Evolutionary conservation across 2,329 filamentous ascomycete species (phyloP).

Genomic region (Cladophialophora psammophila): DNA sequence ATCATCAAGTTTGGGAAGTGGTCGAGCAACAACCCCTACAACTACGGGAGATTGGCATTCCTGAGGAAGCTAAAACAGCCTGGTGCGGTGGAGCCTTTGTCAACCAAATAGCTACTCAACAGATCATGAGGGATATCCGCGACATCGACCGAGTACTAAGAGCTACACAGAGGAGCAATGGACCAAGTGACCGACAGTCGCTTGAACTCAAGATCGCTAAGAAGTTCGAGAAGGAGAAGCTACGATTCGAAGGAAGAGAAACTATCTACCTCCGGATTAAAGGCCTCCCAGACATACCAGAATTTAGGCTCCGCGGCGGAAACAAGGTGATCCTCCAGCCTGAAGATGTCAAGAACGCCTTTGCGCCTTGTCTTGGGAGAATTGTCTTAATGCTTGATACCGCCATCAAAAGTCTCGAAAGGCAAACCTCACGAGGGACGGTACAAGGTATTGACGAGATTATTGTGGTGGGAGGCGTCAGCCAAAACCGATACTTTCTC

Average conservation of each 20-base stretch:
- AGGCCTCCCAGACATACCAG: conserved; percentile 6
- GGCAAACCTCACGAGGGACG: neutral
- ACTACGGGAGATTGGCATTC: neutral
- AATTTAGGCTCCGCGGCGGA: neutral
- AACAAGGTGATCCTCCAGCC: conserved; percentile 6
- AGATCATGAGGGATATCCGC: neutral
- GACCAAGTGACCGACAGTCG: neutral
- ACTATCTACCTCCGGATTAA: neutral
- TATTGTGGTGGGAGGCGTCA: conserved; percentile 15
- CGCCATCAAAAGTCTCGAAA: neutral
- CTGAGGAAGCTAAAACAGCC: neutral
- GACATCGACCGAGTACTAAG: neutral
- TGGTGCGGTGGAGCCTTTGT: conserved; percentile 14
- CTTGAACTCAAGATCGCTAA: neutral
- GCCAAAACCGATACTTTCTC: conserved; percentile 8
- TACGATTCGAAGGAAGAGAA: conserved; percentile 10
- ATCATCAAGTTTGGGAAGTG: conserved; percentile 5
- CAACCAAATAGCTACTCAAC: neutral
- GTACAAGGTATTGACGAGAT: neutral
- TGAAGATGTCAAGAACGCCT: neutral
- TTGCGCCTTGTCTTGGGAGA: neutral
- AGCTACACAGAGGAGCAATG: neutral
- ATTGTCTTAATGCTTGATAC: neutral
- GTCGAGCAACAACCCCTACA: conserved; percentile 4
- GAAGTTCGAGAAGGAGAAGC: conserved; percentile 15